Conservation (phyloP, 768 basidiomycete species). For the Nidularia sp. region DNA sequence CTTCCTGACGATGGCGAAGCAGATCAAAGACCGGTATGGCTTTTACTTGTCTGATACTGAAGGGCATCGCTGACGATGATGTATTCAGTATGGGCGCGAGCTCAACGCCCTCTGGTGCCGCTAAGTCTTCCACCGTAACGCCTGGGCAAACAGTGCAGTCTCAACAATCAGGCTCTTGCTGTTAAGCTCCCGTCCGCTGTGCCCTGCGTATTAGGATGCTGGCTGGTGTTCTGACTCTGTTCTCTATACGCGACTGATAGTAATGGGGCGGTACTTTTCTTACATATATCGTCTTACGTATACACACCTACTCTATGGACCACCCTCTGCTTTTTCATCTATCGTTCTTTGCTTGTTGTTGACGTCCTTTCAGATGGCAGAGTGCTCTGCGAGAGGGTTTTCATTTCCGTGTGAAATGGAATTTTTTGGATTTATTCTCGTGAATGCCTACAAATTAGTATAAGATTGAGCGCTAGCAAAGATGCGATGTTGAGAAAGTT, state of each 20-base stretch:
- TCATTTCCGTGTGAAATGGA: background rate
- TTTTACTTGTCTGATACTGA: background rate
- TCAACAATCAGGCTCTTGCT: conserved; percentile 71
- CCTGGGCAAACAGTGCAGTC: conserved; percentile 83
- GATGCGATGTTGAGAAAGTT: too few relatives aligned
- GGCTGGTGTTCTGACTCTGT: background rate
- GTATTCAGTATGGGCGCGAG: conserved; percentile 76
- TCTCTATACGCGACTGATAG: background rate
- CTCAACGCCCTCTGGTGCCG: conserved; percentile 66
- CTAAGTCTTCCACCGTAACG: conserved; percentile 80
- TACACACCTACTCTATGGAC: conserved; percentile 32
- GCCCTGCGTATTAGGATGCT: background rate
- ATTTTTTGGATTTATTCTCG: background rate
- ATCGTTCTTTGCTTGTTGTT: conserved; percentile 10
- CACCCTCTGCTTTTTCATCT: conserved; percentile 4
- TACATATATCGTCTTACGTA: conserved; percentile 31
- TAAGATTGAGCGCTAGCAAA: too few relatives aligned
- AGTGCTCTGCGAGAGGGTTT: background rate
- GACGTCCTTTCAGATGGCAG: background rate
- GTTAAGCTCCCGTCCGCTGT: conserved; percentile 40
- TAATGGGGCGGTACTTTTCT: background rate
- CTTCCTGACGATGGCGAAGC: conserved; percentile 98
- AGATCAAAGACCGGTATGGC: conserved; percentile 84
- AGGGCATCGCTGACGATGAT: background rate
- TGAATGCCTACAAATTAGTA: too few relatives aligned